Conservation (phyloP, 495 filamentous ascomycete species). For the Copromyces sp. region DNA sequence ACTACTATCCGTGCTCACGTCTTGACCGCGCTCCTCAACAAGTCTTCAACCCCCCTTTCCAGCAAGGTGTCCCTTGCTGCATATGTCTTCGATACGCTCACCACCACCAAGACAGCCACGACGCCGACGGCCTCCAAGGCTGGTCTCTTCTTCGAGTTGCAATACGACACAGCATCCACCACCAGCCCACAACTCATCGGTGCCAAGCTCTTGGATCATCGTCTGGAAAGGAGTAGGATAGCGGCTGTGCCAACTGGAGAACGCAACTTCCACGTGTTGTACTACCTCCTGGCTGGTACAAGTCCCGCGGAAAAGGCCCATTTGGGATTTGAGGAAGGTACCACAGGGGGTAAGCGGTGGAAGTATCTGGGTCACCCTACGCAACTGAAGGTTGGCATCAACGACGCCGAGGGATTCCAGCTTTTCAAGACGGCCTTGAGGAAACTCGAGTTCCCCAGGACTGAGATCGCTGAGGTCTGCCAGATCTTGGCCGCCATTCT, state of each 20-base stretch:
- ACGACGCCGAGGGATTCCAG: slow-evolving; percentile 90
- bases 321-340: slow-evolving; percentile 67
- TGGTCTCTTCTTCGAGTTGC: slow-evolving; percentile 87
- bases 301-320: slow-evolving; percentile 83
- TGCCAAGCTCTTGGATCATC: slow-evolving; percentile 87
- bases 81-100: slow-evolving; percentile 91
- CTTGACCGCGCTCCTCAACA: slow-evolving; percentile 70
- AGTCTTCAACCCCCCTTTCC: slow-evolving; percentile 83
- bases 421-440: slow-evolving; percentile 93
- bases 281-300: slow-evolving; percentile 90
- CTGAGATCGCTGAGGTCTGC: slow-evolving; percentile 93
- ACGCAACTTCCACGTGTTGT: slow-evolving; percentile 89
- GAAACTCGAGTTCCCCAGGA: slow-evolving; percentile 85
- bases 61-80: slow-evolving; percentile 85
- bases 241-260: slow-evolving; percentile 88
- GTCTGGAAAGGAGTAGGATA: slow-evolving; percentile 82
- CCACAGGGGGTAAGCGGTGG: slow-evolving; percentile 64
- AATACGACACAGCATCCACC: slow-evolving; percentile 83
- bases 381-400: slow-evolving; percentile 91
- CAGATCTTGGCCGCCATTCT: slow-evolving; percentile 86
- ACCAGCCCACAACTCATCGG: slow-evolving; percentile 77
- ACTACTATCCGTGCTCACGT: slow-evolving; percentile 86
- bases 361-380: slow-evolving; percentile 93
- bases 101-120: slow-evolving; percentile 93
- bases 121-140: slow-evolving; percentile 93